phyloP scores from a whole-genome alignment of 2,329 filamentous ascomycete species.

The Trichophyton verrucosum region DNA sequence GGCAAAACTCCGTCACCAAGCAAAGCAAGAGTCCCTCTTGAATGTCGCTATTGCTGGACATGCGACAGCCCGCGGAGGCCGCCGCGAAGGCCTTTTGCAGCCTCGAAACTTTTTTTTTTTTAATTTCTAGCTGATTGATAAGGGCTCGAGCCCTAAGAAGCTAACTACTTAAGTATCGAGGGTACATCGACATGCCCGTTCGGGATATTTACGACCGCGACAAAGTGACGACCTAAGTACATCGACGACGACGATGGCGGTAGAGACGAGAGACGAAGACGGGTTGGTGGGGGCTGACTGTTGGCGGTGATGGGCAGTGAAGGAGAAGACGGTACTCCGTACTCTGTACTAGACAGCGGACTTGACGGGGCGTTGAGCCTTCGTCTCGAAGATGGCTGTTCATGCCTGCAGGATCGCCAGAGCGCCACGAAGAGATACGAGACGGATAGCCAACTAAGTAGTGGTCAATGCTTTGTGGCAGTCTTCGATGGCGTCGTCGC shows the following conservation, averaged over 20 bases:
- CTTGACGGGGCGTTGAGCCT: not conserved
- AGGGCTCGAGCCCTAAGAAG: slow-evolving; percentile 3
- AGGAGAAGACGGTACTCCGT: not conserved
- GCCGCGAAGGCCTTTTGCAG: not conserved
- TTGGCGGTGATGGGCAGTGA: not conserved
- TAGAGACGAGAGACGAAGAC: too few species aligned
- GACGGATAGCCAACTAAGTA: not conserved
- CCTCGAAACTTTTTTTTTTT: not conserved
- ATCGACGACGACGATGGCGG: not conserved
- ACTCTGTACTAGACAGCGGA: not conserved
- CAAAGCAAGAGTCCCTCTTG: not conserved
- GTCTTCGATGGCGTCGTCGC: not conserved
- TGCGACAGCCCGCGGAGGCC: not conserved
- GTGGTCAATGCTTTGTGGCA: slow-evolving; percentile 1
- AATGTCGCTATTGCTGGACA: not conserved
- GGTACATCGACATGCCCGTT: not conserved
- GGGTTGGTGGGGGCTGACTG: not conserved
- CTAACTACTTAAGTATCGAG: too few species aligned
- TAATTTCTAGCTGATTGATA: slow-evolving; percentile 3
- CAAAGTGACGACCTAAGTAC: not conserved
- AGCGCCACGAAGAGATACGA: not conserved
- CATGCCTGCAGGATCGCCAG: not conserved
- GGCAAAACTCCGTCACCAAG: too few species aligned
- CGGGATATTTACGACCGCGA: not conserved
- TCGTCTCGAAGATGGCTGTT: not conserved